phyloP scores from a whole-genome alignment of 148 eudicot species.

The Cornus controversa region DNA sequence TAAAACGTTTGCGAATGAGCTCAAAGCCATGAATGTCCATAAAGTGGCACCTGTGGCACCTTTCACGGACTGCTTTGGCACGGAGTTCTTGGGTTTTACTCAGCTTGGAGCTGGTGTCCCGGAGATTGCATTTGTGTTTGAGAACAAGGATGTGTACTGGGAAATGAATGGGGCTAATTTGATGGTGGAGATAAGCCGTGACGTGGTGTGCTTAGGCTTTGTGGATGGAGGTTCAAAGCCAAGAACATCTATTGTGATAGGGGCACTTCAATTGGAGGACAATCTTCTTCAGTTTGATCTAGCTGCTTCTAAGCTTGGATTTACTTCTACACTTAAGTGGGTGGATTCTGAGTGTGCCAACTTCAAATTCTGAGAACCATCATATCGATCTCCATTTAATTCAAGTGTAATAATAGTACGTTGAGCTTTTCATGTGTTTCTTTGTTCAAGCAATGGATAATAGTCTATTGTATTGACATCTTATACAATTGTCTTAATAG shows the following conservation, averaged over 20 bases:
- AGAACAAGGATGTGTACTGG: conserved; percentile 17
- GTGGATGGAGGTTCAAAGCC: conserved; percentile 17
- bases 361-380: not conserved
- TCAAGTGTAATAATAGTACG: too few species aligned
- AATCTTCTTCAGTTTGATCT: not conserved
- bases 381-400: too few species aligned
- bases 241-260: conserved; percentile 20
- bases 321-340: not conserved
- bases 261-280: conserved; percentile 18
- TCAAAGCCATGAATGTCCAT: not conserved
- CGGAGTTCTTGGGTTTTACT: not conserved
- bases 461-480: too few species aligned
- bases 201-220: conserved; percentile 13
- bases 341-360: not conserved
- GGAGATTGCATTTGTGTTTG: conserved; percentile 2
- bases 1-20: conserved; percentile 1
- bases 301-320: not conserved
- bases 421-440: too few species aligned
- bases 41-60: conserved; percentile 8
- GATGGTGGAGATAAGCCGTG: conserved; percentile 4
- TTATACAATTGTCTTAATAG: too few species aligned
- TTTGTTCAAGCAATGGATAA: too few species aligned
- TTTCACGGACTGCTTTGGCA: conserved; percentile 16
- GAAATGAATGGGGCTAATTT: conserved; percentile 7
- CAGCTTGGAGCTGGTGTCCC: conserved; percentile 11